Evolutionary conservation across 345 rosid species (phyloP).

Genomic region (Euclidium syriacum): DNA sequence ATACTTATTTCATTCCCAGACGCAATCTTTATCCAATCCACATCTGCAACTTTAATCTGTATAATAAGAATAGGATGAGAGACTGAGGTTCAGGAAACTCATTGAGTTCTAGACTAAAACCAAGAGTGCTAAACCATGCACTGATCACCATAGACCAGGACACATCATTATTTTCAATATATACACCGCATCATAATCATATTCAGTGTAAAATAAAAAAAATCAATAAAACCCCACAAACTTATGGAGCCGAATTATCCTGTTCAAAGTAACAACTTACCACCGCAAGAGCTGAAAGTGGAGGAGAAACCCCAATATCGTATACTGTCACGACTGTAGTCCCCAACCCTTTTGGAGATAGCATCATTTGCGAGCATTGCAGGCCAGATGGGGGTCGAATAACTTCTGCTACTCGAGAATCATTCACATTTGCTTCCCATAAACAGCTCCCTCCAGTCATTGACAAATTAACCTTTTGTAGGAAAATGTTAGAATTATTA

Average conservation of each 20-base stretch:
- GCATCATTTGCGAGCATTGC: slow-evolving; percentile 65
- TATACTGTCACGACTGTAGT: slow-evolving; percentile 66
- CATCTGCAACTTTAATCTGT: slow-evolving; percentile 87
- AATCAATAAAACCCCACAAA: not conserved
- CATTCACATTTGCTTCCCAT: slow-evolving; percentile 72
- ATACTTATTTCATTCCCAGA: slow-evolving; percentile 76
- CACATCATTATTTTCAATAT: not conserved
- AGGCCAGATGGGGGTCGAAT: slow-evolving; percentile 59
- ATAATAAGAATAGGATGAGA: slow-evolving; percentile 21
- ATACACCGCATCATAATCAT: not conserved
- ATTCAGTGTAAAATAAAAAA: not conserved
- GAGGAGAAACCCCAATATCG: slow-evolving; percentile 82
- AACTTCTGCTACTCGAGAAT: slow-evolving; percentile 77
- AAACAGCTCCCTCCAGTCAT: slow-evolving; percentile 90
- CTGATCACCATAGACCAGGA: not conserved
- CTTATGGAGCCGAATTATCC: not conserved
- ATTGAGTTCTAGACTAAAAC: not conserved
- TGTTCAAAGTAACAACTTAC: slow-evolving; percentile 37
- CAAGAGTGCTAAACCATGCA: not conserved
- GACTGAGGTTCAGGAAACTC: slow-evolving; percentile 4
- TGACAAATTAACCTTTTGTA: slow-evolving; percentile 69
- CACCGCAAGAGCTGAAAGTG: slow-evolving; percentile 61
- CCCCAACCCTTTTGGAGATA: slow-evolving; percentile 82
- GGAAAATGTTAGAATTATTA: slow-evolving; percentile 9
- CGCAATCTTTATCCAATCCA: slow-evolving; percentile 86